These are phyloP conservation scores for Cladophialophora carrionii DNA, from an alignment of 2,329 filamentous ascomycete species.

Conservation along the genomic window DNA sequence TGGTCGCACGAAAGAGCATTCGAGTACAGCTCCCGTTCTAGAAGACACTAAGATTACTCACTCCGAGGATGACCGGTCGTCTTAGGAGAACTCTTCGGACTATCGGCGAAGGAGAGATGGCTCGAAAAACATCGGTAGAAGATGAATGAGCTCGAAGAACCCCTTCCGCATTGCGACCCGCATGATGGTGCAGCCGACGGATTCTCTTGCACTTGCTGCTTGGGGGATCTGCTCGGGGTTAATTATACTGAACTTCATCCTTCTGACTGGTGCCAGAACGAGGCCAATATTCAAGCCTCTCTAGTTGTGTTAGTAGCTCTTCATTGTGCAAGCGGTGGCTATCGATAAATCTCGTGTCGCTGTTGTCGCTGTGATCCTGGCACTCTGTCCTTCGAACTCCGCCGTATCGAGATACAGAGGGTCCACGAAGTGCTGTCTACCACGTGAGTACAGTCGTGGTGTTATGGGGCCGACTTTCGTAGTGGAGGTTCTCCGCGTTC, in stretches of 20 bases:
- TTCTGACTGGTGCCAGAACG: neutral
- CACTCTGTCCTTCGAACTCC: neutral
- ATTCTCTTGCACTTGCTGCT: neutral
- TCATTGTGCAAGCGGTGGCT: neutral
- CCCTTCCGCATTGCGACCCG: neutral
- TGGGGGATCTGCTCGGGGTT: neutral
- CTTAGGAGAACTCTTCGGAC: neutral
- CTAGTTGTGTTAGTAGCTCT: neutral
- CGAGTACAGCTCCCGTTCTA: neutral
- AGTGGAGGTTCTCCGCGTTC: neutral
- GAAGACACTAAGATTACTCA: neutral
- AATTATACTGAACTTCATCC: neutral
- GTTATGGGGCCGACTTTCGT: neutral
- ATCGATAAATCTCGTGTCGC: neutral
- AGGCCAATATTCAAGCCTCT: neutral
- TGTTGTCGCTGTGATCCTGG: neutral
- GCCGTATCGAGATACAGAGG: neutral
- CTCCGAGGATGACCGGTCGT: constrained; percentile 5
- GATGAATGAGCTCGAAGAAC: neutral
- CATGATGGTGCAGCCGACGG: neutral
- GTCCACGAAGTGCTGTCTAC: neutral
- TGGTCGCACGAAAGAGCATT: neutral
- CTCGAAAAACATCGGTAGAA: neutral
- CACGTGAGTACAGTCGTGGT: too few species aligned
- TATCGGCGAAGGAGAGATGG: neutral